Base-by-base conservation (phyloP, 1,284 basidiomycete species). In the Papiliotrema terrestris region DNA sequence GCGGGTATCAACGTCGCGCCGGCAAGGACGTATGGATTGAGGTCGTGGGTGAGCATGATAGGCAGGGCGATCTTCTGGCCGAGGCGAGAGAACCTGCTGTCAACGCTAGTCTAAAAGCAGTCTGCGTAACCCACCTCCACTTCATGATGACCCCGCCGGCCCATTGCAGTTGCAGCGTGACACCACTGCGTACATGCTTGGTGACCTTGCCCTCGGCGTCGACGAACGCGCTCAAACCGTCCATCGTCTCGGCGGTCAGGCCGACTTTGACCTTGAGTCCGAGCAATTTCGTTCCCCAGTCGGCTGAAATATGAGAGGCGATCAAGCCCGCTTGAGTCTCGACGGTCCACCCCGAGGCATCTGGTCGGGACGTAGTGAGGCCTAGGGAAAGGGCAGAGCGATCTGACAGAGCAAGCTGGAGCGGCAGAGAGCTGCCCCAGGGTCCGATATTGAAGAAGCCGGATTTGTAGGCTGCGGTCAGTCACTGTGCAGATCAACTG, bases 61-160 rank as follows among this genome's bases (percentile, higher is more conserved):
- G 84, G 84, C 5, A 86, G 52, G 11, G 75, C 68, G 61, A 84
- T 71, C 41, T 78, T 78, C 61, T 86, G 85, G 2, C 83, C 82
- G 2, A 85, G 60, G 6, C 75, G 68, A 37, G 59, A 65, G 55
- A 76, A 59, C 25, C 73, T 70, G 58, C 25, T 39, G 49, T 48
- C 25, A 58, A 44, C 45, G 3, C 25, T n/a, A 22, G n/a, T 26
- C 17, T 32, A 22, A 3, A 32, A 2, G 15, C 20, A 45, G 37
- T 9, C 19, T 22, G 5, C 29, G 44, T 44, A 3, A 61, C 71
- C 56, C 52, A 72, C 67, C 60, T 63, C 29, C 67, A 32, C 29
- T 58, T 58, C 60, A 69, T 58, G 8, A 65, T 71, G 32, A 75
- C 62, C 14, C 69, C 71, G 22, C 71, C 71, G 14, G 56, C 54